phyloP scores from a whole-genome alignment of 2,329 filamentous ascomycete species.

The Chalaropsis ovoidea region DNA sequence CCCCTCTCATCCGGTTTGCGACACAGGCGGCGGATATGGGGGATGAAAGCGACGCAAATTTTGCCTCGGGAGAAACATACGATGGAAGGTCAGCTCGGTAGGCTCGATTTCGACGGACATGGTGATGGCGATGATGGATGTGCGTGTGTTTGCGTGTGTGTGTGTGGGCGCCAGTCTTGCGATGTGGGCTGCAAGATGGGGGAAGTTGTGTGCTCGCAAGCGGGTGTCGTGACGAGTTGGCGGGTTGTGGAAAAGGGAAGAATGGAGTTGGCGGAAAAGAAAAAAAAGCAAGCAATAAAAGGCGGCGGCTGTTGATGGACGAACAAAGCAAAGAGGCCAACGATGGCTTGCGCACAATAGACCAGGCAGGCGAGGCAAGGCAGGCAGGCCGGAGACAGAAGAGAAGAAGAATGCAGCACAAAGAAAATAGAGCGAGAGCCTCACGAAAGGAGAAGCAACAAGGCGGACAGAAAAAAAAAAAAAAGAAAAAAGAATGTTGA shows the following conservation, averaged over 20 bases:
- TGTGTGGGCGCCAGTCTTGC: constrained; percentile 11
- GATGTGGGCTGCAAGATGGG: not conserved
- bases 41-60: constrained; percentile 14
- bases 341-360: constrained; percentile 5
- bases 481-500: constrained; percentile 7
- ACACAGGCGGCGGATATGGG: constrained; percentile 2
- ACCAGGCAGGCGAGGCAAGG: not conserved
- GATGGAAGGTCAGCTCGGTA: constrained; percentile 81
- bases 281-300: constrained; percentile 19
- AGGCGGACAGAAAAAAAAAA: not conserved
- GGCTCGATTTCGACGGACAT: constrained; percentile 97
- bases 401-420: constrained; percentile 7
- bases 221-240: constrained; percentile 8
- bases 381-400: not conserved
- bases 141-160: constrained; percentile 16
- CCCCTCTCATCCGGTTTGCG: not conserved
- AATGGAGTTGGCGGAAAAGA: not conserved
- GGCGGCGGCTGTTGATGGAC: constrained; percentile 21
- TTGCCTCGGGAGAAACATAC: constrained; percentile 46
- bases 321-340: constrained; percentile 25
- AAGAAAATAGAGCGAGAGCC: too few species aligned
- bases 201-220: not conserved
- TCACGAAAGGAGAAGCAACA: not conserved
- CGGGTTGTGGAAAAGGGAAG: not conserved
- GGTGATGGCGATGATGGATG: constrained; percentile 32